These are phyloP conservation scores for Dactylellina sp. DNA, from an alignment of 2,329 filamentous ascomycete species.

Conservation along the genomic window DNA sequence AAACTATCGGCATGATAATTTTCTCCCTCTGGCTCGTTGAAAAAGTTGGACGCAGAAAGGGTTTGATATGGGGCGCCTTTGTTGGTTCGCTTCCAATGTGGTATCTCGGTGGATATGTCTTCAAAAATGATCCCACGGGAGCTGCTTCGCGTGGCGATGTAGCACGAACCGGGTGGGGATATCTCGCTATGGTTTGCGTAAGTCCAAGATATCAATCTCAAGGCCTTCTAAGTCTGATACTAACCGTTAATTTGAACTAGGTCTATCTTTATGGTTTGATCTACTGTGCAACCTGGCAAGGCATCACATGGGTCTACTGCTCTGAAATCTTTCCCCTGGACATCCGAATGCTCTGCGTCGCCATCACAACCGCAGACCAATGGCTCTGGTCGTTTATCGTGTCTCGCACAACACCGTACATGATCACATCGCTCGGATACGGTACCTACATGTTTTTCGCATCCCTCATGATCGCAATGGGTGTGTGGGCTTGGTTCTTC, in stretches of 20 bases:
- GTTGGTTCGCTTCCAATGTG: conserved; percentile 75
- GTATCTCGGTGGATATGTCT: conserved; percentile 74
- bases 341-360: conserved; percentile 64
- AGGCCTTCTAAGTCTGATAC: background rate
- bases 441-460: conserved; percentile 64
- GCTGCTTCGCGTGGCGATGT: conserved; percentile 20
- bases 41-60: conserved; percentile 73
- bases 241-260: conserved; percentile 9
- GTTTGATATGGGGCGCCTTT: conserved; percentile 74
- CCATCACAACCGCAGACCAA: conserved; percentile 74
- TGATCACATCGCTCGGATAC: conserved; percentile 68
- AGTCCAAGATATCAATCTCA: too few relatives aligned
- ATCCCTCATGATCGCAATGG: conserved; percentile 75
- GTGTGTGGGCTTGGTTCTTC: conserved; percentile 66
- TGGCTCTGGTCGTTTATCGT: conserved; percentile 82
- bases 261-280: conserved; percentile 68
- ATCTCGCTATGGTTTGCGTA: conserved; percentile 48
- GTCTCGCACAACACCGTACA: conserved; percentile 74
- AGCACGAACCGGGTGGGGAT: conserved; percentile 31
- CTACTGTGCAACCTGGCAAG: conserved; percentile 80
- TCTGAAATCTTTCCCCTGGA: conserved; percentile 71
- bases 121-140: conserved; percentile 22
- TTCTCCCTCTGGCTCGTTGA: conserved; percentile 78
- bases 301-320: conserved; percentile 75
- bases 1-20: conserved; percentile 72